A percentile compares a stretch with the other conserved stretches of the same genome.
Conservation (phyloP, 2,329 filamentous ascomycete species). For the Pestalotiopsis sp. region DNA sequence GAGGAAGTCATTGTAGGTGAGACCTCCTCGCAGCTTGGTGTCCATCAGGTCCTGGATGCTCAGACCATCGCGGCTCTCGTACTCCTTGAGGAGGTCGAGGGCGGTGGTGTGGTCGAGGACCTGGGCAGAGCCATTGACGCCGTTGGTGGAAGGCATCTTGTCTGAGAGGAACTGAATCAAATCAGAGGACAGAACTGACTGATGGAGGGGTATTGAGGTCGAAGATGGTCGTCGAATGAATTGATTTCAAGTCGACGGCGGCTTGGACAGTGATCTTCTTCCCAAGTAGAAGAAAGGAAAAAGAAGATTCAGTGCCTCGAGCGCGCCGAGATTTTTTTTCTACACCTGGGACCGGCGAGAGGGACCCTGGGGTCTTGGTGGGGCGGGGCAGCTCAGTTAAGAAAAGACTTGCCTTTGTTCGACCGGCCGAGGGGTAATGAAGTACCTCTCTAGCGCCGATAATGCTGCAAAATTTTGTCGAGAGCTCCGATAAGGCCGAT, state of each 20-base stretch:
- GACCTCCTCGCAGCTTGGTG: constrained; percentile 86
- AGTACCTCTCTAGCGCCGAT: not conserved
- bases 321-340: constrained; percentile 42
- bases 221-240: constrained; percentile 40
- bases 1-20: constrained; percentile 99
- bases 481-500: constrained; percentile 2
- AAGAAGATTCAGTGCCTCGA: constrained; percentile 33
- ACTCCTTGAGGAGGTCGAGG: constrained; percentile 80
- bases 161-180: constrained; percentile 13
- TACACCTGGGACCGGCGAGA: constrained; percentile 3
- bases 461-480: not conserved
- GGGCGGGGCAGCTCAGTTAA: constrained; percentile 9
- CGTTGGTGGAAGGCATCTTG: constrained; percentile 75
- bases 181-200: constrained; percentile 33
- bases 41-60: constrained; percentile 85
- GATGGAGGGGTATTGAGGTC: constrained; percentile 40
- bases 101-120: constrained; percentile 76
- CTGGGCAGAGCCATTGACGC: constrained; percentile 55
- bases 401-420: not conserved
- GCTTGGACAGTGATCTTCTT: constrained; percentile 50
- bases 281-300: constrained; percentile 51
- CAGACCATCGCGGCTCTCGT: constrained; percentile 81
- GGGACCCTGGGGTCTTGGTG: constrained; percentile 5
- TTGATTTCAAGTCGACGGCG: constrained; percentile 33
- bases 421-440: not conserved